Evolutionary conservation across 129 eudicot species (phyloP).

Genomic region (Escallonia rubra): DNA sequence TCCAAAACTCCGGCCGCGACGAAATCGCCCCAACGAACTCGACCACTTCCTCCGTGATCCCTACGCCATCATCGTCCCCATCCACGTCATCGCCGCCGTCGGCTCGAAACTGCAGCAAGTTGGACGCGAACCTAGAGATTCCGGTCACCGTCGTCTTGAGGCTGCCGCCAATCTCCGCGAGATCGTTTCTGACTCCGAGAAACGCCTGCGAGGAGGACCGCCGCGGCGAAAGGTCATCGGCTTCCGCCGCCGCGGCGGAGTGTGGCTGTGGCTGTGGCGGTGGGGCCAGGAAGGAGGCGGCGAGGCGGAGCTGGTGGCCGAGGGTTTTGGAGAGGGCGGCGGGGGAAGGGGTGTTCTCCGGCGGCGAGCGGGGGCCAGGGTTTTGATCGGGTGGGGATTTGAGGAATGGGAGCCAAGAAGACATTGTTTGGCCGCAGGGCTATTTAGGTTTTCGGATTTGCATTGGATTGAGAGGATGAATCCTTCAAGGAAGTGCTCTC

Average conservation of each 20-base stretch:
- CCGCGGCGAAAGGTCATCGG: slow-evolving; percentile 10
- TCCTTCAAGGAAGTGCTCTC: too few species aligned
- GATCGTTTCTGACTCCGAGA: slow-evolving; percentile 47
- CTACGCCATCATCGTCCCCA: slow-evolving; percentile 16
- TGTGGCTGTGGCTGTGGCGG: slow-evolving; percentile 29
- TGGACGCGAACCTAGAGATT: slow-evolving; percentile 45
- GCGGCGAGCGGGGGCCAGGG: slow-evolving; percentile 11
- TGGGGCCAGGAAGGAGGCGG: slow-evolving; percentile 66
- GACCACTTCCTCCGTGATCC: slow-evolving; percentile 45
- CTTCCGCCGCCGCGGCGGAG: neutral
- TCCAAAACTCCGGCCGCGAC: slow-evolving; percentile 47
- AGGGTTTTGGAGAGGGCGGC: slow-evolving; percentile 42
- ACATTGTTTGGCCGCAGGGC: neutral
- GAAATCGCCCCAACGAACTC: slow-evolving; percentile 44
- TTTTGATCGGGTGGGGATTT: slow-evolving; percentile 30
- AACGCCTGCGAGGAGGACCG: slow-evolving; percentile 13
- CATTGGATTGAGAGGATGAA: too few species aligned
- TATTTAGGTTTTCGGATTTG: too few species aligned
- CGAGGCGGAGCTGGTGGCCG: slow-evolving; percentile 48
- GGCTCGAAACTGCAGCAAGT: slow-evolving; percentile 35
- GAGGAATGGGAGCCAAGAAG: slow-evolving; percentile 24
- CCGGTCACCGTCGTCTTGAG: slow-evolving; percentile 42
- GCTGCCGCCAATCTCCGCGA: slow-evolving; percentile 55
- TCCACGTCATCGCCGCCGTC: slow-evolving; percentile 17
- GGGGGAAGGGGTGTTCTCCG: slow-evolving; percentile 31